Evolutionary conservation across 306 rosid species (phyloP), one percentile per base, ranked within the genome.

Genomic region (Mucuna pruriens): DNA sequence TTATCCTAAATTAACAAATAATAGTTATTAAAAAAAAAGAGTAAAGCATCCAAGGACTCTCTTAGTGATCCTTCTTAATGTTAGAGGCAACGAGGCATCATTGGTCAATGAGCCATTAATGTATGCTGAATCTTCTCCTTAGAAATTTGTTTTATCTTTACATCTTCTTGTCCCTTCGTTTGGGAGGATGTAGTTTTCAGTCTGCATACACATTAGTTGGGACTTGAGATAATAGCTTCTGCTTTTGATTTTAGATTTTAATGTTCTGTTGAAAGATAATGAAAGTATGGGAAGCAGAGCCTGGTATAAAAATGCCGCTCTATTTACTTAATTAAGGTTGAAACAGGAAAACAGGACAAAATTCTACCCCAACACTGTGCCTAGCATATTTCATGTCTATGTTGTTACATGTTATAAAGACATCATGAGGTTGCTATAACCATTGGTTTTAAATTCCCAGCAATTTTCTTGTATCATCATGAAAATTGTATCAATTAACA

Each of bases 281-380:
- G n/a, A 13, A 34, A 45, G 33, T 34, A 48, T 61, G 12, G 34
- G 45, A 64, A 54, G 36, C 39, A 39, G 48, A 74, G n/a, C 58
- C 75, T 51, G 58, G 66, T 62, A 81, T 63, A 63, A 36, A 51
- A 63, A 51, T 49, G 75, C 57, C 39, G 33, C 46, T 45, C 51
- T 22, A 13, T 48, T 61, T 69, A 80, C 4, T 25, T 80, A 51
- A 70, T 48, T 46, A 65, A 39, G 19, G 75, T 65, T 81, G 75
- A 74, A 73, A 61, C 34, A 64, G 11, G 60, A 64, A 74, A 49
- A 26, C 61, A 17, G 49, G 51, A 40, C 29, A 38, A 62, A 39
- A 39, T 26, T 16, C 44, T 62, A 40, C 62, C 40, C 17, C 13
- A 26, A 44, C 16, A 25, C 29, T 29, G 3, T 75, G 72, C 36